These are phyloP conservation scores for Herpetospermum pedunculosum DNA, from an alignment of 306 rosid species.

Conservation along the genomic window DNA sequence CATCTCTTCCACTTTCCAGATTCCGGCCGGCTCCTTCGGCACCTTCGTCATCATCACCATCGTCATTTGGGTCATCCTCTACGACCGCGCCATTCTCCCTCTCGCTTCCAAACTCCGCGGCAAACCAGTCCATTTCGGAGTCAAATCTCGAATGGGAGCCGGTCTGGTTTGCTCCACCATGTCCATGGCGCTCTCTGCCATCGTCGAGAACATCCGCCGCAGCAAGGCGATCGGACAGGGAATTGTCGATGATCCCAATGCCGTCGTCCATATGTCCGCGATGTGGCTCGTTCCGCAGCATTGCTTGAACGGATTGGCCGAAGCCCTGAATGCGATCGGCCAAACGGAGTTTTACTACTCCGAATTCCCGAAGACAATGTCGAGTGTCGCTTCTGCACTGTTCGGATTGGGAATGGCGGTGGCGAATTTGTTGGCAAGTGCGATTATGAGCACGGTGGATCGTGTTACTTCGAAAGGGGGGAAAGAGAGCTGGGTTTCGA, in stretches of 20 bases:
- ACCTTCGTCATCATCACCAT: constrained; percentile 31
- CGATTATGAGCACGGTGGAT: constrained; percentile 30
- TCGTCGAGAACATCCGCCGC: constrained; percentile 34
- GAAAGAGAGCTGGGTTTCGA: constrained; percentile 44
- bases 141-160: constrained; percentile 45
- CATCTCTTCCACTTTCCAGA: constrained; percentile 30
- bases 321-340: constrained; percentile 47
- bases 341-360: constrained; percentile 58
- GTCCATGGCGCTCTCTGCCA: constrained; percentile 32
- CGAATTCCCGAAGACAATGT: constrained; percentile 60
- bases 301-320: constrained; percentile 38
- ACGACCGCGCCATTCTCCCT: constrained; percentile 41
- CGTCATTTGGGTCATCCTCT: constrained; percentile 31
- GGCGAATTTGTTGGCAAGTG: constrained; percentile 38
- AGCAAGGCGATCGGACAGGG: constrained; percentile 29
- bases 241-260: constrained; percentile 17
- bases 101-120: constrained; percentile 44
- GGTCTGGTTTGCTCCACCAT: constrained; percentile 34
- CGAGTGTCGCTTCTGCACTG: constrained; percentile 45
- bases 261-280: constrained; percentile 48
- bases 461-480: constrained; percentile 38
- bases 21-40: constrained; percentile 55
- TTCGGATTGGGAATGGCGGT: constrained; percentile 35
- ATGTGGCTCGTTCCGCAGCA: constrained; percentile 51
- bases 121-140: constrained; percentile 24